These are phyloP conservation scores for Senna tora DNA, from an alignment of 306 rosid genomes.

Conservation along the genomic window DNA sequence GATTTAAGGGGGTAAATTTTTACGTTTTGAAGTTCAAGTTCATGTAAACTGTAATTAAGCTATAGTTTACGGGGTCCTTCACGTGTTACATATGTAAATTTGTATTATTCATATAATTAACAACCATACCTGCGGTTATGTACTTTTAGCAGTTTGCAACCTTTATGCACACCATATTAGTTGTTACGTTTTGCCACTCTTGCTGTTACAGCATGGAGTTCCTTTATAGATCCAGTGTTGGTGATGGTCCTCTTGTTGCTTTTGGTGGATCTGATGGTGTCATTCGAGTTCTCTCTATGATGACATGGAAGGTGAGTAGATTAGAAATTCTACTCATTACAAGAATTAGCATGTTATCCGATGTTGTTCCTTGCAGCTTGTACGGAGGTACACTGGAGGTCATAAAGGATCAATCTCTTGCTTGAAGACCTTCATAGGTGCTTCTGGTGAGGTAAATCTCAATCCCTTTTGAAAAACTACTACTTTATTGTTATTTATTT, in stretches of 20 bases:
- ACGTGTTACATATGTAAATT: not conserved
- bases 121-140: not conserved
- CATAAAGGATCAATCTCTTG: slow-evolving; percentile 97
- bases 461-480: slow-evolving; percentile 36
- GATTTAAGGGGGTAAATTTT: no score
- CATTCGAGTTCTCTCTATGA: slow-evolving; percentile 96
- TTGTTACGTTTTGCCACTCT: slow-evolving; percentile 29
- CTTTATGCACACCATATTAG: slow-evolving; percentile 25
- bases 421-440: slow-evolving; percentile 88
- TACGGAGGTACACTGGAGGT: slow-evolving; percentile 92
- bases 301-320: slow-evolving; percentile 90
- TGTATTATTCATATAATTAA: not conserved
- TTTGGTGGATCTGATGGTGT: slow-evolving; percentile 99
- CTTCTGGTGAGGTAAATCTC: slow-evolving; percentile 93
- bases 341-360: slow-evolving; percentile 34
- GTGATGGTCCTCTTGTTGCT: slow-evolving; percentile 96
- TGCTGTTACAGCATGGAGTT: slow-evolving; percentile 90
- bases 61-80: no score
- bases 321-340: slow-evolving; percentile 38
- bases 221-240: slow-evolving; percentile 80
- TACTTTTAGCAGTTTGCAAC: slow-evolving; percentile 31
- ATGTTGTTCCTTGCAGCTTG: slow-evolving; percentile 72
- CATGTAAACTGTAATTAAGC: no score
- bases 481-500: slow-evolving; percentile 23
- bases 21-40: no score